These are phyloP conservation scores for Biscutella auriculata DNA, from an alignment of 441 rosid species.

Conservation along the genomic window DNA sequence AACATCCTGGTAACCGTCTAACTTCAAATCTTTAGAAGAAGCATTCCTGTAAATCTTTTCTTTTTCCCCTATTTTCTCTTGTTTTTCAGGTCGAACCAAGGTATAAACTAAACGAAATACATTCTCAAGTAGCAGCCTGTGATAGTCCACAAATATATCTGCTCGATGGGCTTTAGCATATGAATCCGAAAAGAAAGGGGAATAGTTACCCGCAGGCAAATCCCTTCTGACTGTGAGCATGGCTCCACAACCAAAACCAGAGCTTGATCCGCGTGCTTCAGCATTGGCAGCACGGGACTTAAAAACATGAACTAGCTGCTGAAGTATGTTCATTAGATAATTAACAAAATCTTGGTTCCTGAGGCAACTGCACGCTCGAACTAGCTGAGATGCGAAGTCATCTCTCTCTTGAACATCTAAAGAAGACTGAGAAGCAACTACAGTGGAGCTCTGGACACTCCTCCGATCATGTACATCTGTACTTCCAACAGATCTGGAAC, in stretches of 20 bases:
- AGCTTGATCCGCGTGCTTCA: constrained; percentile 60
- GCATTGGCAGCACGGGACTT: constrained; percentile 61
- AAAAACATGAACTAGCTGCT: constrained; percentile 83
- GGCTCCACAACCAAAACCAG: constrained; percentile 97
- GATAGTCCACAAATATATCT: constrained; percentile 92
- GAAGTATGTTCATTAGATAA: constrained; percentile 96
- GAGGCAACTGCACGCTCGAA: constrained; percentile 76
- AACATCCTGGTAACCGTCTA: constrained; percentile 97
- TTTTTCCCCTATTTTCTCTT: constrained; percentile 89
- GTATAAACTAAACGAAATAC: constrained; percentile 88
- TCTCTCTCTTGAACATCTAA: constrained; percentile 75
- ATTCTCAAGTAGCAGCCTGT: constrained; percentile 88
- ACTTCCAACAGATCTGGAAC: constrained; percentile 42
- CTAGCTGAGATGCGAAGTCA: constrained; percentile 81
- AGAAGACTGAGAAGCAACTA: constrained; percentile 47
- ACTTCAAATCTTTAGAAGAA: constrained; percentile 77
- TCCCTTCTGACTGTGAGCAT: constrained; percentile 84
- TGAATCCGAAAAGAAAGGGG: constrained; percentile 98
- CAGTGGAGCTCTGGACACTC: constrained; percentile 35
- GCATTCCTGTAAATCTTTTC: constrained; percentile 64
- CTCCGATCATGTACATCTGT: constrained; percentile 58
- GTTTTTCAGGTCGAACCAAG: constrained; percentile 96
- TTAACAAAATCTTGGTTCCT: constrained; percentile 84
- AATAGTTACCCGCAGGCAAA: constrained; percentile 89
- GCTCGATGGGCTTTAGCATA: constrained; percentile 90